A percentile compares a stretch with the other conserved stretches of the same genome.
Evolutionary conservation across 169 alveolate species (phyloP).

Genomic region (Toxoplasma gondii): DNA sequence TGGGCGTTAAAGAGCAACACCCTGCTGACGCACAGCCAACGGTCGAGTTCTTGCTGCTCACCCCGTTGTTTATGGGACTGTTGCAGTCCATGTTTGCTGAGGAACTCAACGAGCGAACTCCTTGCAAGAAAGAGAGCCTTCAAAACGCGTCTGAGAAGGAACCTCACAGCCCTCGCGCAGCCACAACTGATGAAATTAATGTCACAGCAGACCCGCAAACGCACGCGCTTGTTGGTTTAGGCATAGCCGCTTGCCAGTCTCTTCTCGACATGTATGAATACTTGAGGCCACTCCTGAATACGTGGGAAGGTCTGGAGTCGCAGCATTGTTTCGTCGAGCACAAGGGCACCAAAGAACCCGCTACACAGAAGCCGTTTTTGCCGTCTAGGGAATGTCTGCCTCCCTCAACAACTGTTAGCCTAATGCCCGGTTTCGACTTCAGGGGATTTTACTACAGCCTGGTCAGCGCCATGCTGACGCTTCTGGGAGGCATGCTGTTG

Average conservation of each 20-base stretch:
- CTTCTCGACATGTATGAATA: conserved; percentile 31
- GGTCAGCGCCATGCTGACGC: conserved; percentile 45
- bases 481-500: conserved; percentile 49
- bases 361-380: background rate
- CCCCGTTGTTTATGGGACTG: conserved; percentile 29
- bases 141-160: background rate
- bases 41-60: background rate
- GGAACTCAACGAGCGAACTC: background rate
- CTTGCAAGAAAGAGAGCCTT: background rate
- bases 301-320: background rate
- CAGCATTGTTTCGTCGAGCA: background rate
- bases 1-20: background rate
- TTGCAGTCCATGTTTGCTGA: background rate
- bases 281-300: conserved; percentile 27
- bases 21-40: background rate
- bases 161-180: background rate
- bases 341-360: background rate
- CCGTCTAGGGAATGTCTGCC: conserved; percentile 27
- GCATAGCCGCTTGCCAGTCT: background rate
- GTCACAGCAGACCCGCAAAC: background rate
- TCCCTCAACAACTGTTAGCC: conserved; percentile 7
- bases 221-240: background rate
- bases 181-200: background rate
- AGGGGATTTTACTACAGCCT: conserved; percentile 30
- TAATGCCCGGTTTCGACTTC: conserved; percentile 44